A percentile compares a stretch with the other conserved stretches of the same genome.
These are phyloP conservation scores for Leucosporidium creatinivorum DNA, from an alignment of 768 basidiomycete genomes.

Conservation along the genomic window DNA sequence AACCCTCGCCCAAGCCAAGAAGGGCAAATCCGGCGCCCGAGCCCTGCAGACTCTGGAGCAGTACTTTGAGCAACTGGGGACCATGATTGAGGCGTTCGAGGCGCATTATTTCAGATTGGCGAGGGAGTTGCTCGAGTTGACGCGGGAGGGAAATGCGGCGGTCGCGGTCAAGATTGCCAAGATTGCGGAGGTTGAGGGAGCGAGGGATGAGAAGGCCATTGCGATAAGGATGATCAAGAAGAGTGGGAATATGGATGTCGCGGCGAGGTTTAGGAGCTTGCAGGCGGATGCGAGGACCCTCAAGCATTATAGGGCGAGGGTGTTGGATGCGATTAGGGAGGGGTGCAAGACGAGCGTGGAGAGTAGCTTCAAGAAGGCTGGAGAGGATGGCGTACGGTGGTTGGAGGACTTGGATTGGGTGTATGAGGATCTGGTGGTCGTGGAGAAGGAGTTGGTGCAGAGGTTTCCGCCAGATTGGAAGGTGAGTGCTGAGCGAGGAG, in stretches of 20 bases:
- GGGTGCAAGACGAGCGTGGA: constrained; percentile 32
- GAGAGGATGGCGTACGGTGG: constrained; percentile 62
- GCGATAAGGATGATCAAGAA: constrained; percentile 92
- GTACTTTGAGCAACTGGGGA: constrained; percentile 79
- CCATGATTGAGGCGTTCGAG: constrained; percentile 74
- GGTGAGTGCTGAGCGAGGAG: constrained; percentile 52
- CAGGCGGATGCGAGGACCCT: constrained; percentile 60
- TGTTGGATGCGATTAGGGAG: constrained; percentile 63
- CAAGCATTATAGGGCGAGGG: constrained; percentile 90
- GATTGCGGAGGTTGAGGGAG: constrained; percentile 85
- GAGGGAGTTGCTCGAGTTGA: constrained; percentile 66
- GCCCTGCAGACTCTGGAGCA: constrained; percentile 42
- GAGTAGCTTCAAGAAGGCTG: constrained; percentile 39
- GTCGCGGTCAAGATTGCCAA: constrained; percentile 90
- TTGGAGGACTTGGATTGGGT: constrained; percentile 74
- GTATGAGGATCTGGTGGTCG: constrained; percentile 88
- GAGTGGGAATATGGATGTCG: constrained; percentile 73
- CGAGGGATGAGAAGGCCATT: constrained; percentile 91
- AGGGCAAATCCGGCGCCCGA: constrained; percentile 54
- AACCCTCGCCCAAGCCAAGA: constrained; percentile 86
- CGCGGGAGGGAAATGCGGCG: constrained; percentile 66
- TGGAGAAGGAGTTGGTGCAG: constrained; percentile 78
- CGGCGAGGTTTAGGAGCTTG: constrained; percentile 44
- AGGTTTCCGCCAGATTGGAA: constrained; percentile 92
- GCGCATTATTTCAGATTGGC: constrained; percentile 72